phyloP scores from a whole-genome alignment of 768 basidiomycete genomes.

The Exidia glandulosa region DNA sequence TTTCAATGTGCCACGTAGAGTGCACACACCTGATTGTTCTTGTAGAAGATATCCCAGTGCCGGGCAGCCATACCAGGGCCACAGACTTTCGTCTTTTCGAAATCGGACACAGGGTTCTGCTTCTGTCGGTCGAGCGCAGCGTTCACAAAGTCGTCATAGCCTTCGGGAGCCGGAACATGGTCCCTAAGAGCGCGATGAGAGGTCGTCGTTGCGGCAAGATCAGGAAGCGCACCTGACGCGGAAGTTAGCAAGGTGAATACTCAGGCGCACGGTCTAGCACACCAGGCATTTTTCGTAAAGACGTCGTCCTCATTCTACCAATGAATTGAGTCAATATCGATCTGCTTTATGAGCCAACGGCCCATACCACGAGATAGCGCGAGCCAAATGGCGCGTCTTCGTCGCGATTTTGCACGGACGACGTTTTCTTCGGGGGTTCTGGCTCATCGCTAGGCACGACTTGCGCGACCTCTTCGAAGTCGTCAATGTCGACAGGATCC shows the following conservation, averaged over 20 bases:
- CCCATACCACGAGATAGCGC: constrained; percentile 27
- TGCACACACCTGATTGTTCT: constrained; percentile 25
- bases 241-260: neutral
- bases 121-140: constrained; percentile 62
- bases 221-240: neutral
- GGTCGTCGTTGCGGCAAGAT: neutral
- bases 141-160: constrained; percentile 65
- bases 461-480: neutral
- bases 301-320: constrained; percentile 34
- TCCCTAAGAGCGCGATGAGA: constrained; percentile 33
- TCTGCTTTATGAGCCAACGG: neutral
- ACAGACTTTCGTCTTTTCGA: constrained; percentile 63
- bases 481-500: neutral
- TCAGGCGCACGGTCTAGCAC: neutral
- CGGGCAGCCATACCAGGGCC: constrained; percentile 47
- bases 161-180: constrained; percentile 73
- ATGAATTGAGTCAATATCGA: neutral
- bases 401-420: constrained; percentile 54
- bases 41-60: constrained; percentile 47
- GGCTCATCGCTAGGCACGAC: neutral
- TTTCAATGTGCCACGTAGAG: constrained; percentile 79
- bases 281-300: constrained; percentile 33
- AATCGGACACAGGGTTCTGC: constrained; percentile 55
- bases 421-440: constrained; percentile 25
- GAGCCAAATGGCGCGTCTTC: constrained; percentile 63